Evolutionary conservation across 176 grass and related monocot genomes (phyloP), one percentile per base, ranked within the genome.

Genomic region (Paspalum notatum): DNA sequence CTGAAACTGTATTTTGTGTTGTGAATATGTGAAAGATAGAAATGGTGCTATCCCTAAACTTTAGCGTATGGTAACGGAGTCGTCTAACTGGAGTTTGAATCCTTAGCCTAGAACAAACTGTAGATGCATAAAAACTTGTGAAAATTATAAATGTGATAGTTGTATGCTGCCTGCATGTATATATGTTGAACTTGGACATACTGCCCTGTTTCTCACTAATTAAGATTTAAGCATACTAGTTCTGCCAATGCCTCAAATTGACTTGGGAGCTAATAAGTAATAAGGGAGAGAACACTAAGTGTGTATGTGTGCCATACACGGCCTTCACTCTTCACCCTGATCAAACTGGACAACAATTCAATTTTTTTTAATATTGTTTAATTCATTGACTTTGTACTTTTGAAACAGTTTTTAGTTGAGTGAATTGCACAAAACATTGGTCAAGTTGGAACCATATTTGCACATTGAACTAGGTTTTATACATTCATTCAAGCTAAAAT

Each of bases 81-180:
- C n/a, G 46, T 83, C n/a, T 83, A 55, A 27, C n/a, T 12, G 63
- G 26, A 58, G 25, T 41, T 84, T 14, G 11, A 14, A 52, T 62
- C 61, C 39, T 62, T 73, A 2, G 14, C 12, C 25, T 9, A 38
- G 26, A 60, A 72, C 12, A 8, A 12, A 61, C 17, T 11, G 45
- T 32, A 42, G 6, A 40, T 61, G 47, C 0, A 18, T 21, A 2
- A 15, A 4, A 15, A 43, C 69, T 20, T 66, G 60, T 20, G 4
- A 9, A 50, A 66, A 47, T 45, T 13, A 25, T 27, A 2, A 2
- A 32, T 16, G 11, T 77, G 41, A 8, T 41, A 27, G 7, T 20
- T 51, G 26, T 21, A 26, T 40, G 20, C 45, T 14, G 1, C 25
- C 0, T 1, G 12, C 13, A 1, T 77, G 64, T 59, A n/a, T 18